Evolutionary conservation across 2,329 filamentous ascomycete species (phyloP).

Genomic region (Amauroascus niger): DNA sequence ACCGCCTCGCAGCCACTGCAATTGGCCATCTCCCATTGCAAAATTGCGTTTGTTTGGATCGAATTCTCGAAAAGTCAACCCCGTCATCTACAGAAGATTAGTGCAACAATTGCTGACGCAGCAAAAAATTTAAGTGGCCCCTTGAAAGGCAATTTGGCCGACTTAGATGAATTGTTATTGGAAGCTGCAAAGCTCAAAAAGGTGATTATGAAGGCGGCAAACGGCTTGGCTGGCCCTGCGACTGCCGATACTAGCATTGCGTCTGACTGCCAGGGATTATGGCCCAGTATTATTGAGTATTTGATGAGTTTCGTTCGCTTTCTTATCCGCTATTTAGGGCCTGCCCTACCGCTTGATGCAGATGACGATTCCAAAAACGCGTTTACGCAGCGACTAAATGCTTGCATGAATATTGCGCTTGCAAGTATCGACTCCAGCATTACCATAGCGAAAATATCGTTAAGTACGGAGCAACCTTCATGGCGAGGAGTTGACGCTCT

Average conservation of each 20-base stretch:
- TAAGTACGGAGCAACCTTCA: slow-evolving; percentile 28
- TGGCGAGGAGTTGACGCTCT: slow-evolving; percentile 34
- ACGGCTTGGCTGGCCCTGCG: slow-evolving; percentile 19
- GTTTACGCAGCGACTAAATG: slow-evolving; percentile 26
- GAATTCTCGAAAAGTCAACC: slow-evolving; percentile 24
- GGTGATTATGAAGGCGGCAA: slow-evolving; percentile 26
- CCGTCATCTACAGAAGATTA: slow-evolving; percentile 17
- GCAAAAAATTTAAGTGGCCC: slow-evolving; percentile 28
- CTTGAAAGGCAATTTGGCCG: slow-evolving; percentile 32
- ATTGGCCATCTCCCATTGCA: slow-evolving; percentile 32
- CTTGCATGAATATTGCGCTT: slow-evolving; percentile 31
- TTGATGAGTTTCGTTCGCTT: slow-evolving; percentile 34
- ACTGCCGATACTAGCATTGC: slow-evolving; percentile 9
- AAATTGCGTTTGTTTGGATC: slow-evolving; percentile 31
- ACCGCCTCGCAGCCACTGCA: slow-evolving; percentile 27
- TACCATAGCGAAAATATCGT: slow-evolving; percentile 32
- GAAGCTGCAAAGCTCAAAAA: slow-evolving; percentile 38
- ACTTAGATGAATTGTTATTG: slow-evolving; percentile 38
- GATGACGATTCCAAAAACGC: slow-evolving; percentile 26
- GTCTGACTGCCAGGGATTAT: slow-evolving; percentile 15
- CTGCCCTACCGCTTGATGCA: slow-evolving; percentile 21
- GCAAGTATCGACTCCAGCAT: slow-evolving; percentile 35
- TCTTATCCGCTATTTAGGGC: slow-evolving; percentile 34
- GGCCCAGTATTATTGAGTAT: slow-evolving; percentile 28
- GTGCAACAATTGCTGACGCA: slow-evolving; percentile 27